These are phyloP conservation scores for Solanum pinnatisectum DNA, from an alignment of 257 asterid species.

Conservation along the genomic window DNA sequence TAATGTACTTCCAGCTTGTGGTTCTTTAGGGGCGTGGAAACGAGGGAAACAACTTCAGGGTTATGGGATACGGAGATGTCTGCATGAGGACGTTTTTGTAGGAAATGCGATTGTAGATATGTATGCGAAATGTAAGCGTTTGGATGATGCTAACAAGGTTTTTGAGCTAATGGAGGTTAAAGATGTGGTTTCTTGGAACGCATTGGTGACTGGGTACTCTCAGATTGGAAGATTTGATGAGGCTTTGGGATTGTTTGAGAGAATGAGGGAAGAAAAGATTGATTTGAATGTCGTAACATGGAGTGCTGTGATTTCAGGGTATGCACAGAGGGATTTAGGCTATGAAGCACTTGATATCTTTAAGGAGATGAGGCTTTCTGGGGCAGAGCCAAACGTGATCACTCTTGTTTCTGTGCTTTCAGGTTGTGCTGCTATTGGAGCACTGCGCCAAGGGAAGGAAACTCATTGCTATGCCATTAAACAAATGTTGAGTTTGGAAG, in stretches of 20 bases:
- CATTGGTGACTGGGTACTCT: slow-evolving; percentile 75
- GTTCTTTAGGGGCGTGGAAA: slow-evolving; percentile 31
- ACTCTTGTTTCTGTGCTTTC: slow-evolving; percentile 75
- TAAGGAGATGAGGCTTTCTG: slow-evolving; percentile 52
- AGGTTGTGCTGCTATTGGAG: slow-evolving; percentile 69
- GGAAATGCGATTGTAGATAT: slow-evolving; percentile 80
- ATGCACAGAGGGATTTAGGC: slow-evolving; percentile 86
- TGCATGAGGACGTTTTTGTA: slow-evolving; percentile 51
- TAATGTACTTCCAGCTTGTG: slow-evolving; percentile 72
- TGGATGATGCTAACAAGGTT: slow-evolving; percentile 58
- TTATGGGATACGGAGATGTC: slow-evolving; percentile 47
- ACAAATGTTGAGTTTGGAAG: slow-evolving; percentile 26
- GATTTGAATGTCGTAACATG: slow-evolving; percentile 74
- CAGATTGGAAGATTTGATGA: slow-evolving; percentile 63
- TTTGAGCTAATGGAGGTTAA: slow-evolving; percentile 60
- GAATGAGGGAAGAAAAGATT: slow-evolving; percentile 49
- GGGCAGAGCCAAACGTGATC: slow-evolving; percentile 60
- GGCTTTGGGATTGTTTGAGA: slow-evolving; percentile 52
- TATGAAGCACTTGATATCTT: slow-evolving; percentile 57
- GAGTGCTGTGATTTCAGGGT: slow-evolving; percentile 92
- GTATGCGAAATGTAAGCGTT: slow-evolving; percentile 69
- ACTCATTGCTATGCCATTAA: slow-evolving; percentile 50
- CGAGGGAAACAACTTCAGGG: slow-evolving; percentile 62
- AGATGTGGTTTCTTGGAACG: slow-evolving; percentile 90
- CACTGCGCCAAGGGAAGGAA: slow-evolving; percentile 60